Evolutionary conservation across 257 asterid genomes (phyloP), one percentile per base, ranked within the genome.

Genomic region (Gardenia jasminoides): DNA sequence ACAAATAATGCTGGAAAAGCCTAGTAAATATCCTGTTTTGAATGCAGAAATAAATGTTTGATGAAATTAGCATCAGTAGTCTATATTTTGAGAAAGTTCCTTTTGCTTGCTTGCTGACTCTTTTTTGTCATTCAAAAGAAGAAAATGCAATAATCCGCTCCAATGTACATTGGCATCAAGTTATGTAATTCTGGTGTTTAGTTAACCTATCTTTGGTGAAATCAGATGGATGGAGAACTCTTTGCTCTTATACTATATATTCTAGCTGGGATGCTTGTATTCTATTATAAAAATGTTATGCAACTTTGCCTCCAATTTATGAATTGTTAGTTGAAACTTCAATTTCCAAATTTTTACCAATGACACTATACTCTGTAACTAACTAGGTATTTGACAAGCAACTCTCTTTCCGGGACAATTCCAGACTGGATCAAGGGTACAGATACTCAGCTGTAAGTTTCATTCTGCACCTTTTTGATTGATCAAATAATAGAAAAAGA

Each of bases 301-400:
- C 26, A 33, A 17, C 7, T 52, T 64, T 16, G 5, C 8, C 36
- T 15, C 54, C 50, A 39, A 10, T 75, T 31, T 22, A 36, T 12
- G 17, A 48, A 33, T 26, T 47, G 30, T 39, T 72, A 12, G 15
- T 7, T 24, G 6, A 30, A 30, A 48, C 31, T 54, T 26, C 10
- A 52, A 33, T 56, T 74, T 54, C 33, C 33, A 54, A 20, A 20
- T 33, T 74, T 8, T 56, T 22, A 33, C 30, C 22, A 7, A 56
- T 39, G 39, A 54, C 79, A 50, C 41, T 28, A 67, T 74, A 28
- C 43, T 78, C 72, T 33, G 3, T 69, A 10, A 44, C 50, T 75
- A 56, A 67, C 76, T 82, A 90, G 91, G 90, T 84, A 59, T 73
- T 73, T 90, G 78, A 86, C 91, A 17, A 82, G 87, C 70, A 90